Evolutionary conservation across 2,329 filamentous ascomycete genomes (phyloP), one percentile per base, ranked within the genome.

Genomic region (Pseudogymnoascus verrucosus): DNA sequence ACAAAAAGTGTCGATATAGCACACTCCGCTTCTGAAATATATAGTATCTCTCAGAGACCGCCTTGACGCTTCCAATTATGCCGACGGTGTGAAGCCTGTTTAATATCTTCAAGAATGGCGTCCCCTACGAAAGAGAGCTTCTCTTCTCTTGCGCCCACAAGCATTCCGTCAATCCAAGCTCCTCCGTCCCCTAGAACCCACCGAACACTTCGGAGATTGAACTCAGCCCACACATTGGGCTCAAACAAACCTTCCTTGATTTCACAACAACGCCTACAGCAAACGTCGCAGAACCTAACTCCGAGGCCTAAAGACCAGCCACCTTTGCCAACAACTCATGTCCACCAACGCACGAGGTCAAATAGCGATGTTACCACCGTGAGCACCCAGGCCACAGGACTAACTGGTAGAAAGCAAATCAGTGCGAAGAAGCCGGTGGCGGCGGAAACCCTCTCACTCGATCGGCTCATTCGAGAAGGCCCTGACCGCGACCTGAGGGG

Each of bases 391-490:
- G 76, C 65, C 61, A 74, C 69, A 69, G 79, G 67, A 71, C 77
- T 73, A 68, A 74, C 75, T 70, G 73, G 70, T 63, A 75, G 75
- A 74, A 81, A 78, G 73, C 79, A 69, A 68, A 77, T 69, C 69
- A 74, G 73, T 69, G 80, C 65, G 69, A 82, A 75, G 71, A 80
- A 73, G 76, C 80, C 73, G 70, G 80, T 73, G 44, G 76, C 75
- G 66, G 79, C 83, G 26, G 83, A 87, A 69, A 76, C 79, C 64
- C 77, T 88, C 71, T 83, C 84, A 21, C 76, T 97, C 28, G 91
- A 96, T 72, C 81, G 85, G 67, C 82, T 96, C 54, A 80, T 97
- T 57, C 86, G 90, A 68, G 91, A 93, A 66, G 93, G 92, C 0
- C 84, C 86, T 1, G 83, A 87, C 68, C 89, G 87, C 19, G 87